Percentiles rank a stretch among this genome's conserved stretches.
Evolutionary conservation across 768 basidiomycete genomes (phyloP).

Genomic region (Suillus subalutaceus): DNA sequence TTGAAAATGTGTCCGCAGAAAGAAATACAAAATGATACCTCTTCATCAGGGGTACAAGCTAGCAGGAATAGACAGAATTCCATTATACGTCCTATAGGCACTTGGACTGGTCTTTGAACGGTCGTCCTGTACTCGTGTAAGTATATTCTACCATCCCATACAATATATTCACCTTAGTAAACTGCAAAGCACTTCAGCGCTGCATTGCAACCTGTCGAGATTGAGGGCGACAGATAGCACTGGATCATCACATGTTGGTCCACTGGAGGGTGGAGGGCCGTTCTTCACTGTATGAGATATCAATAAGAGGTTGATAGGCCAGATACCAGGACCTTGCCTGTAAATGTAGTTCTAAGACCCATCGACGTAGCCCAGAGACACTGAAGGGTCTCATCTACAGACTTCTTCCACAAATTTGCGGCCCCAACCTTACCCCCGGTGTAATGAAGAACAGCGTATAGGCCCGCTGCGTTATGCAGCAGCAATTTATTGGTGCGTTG

Average conservation of each 20-base stretch:
- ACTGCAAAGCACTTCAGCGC: slow-evolving; percentile 50
- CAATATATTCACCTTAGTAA: slow-evolving; percentile 51
- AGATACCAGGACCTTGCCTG: slow-evolving; percentile 15
- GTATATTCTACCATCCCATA: slow-evolving; percentile 6
- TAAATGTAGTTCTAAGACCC: slow-evolving; percentile 63
- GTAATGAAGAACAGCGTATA: slow-evolving; percentile 66
- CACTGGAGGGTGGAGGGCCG: slow-evolving; percentile 16
- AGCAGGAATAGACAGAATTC: slow-evolving; percentile 56
- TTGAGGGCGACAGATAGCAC: slow-evolving; percentile 54
- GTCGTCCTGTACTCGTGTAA: slow-evolving; percentile 43
- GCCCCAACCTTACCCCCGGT: slow-evolving; percentile 83
- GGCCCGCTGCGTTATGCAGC: slow-evolving; percentile 50
- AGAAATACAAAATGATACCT: slow-evolving; percentile 37
- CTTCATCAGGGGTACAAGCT: slow-evolving; percentile 48
- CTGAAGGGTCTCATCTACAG: slow-evolving; percentile 66
- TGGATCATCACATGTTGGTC: slow-evolving; percentile 45
- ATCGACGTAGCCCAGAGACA: slow-evolving; percentile 68
- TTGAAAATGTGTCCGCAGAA: slow-evolving; percentile 8
- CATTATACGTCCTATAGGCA: slow-evolving; percentile 68
- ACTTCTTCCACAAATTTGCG: slow-evolving; percentile 72
- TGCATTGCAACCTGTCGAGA: slow-evolving; percentile 62
- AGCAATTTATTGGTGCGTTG: slow-evolving; percentile 43
- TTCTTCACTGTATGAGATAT: slow-evolving; percentile 18
- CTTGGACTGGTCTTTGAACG: slow-evolving; percentile 60
- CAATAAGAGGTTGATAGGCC: not conserved